phyloP scores from a whole-genome alignment of 345 rosid species.

The Populus simonii region DNA sequence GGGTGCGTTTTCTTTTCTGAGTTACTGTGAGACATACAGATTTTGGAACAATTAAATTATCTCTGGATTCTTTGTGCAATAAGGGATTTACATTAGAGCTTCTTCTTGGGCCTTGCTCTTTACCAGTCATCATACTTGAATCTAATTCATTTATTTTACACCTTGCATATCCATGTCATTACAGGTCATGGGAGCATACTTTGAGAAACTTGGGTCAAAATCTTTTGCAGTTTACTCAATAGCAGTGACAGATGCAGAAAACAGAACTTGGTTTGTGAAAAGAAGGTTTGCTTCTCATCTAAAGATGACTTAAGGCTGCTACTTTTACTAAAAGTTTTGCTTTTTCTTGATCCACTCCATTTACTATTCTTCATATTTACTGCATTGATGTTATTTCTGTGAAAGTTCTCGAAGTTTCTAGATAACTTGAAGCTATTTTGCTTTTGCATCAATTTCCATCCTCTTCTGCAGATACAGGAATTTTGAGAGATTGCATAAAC shows the following conservation, averaged over 20 bases:
- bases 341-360: slow-evolving; percentile 2
- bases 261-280: slow-evolving; percentile 84
- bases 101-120: slow-evolving; percentile 20
- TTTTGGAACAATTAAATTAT: slow-evolving; percentile 4
- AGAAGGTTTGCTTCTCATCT: slow-evolving; percentile 71
- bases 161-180: slow-evolving; percentile 21
- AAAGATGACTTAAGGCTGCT: not conserved
- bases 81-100: slow-evolving; percentile 12
- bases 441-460: slow-evolving; percentile 6
- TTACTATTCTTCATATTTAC: not conserved
- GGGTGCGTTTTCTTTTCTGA: slow-evolving; percentile 44
- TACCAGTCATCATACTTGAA: not conserved
- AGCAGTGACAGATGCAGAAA: slow-evolving; percentile 83
- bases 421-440: slow-evolving; percentile 8
- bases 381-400: not conserved
- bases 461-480: slow-evolving; percentile 75
- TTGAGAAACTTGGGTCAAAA: slow-evolving; percentile 89
- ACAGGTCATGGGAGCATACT: slow-evolving; percentile 93
- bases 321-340: not conserved
- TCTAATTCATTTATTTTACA: slow-evolving; percentile 7
- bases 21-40: slow-evolving; percentile 12
- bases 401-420: slow-evolving; percentile 14
- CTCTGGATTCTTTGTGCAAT: slow-evolving; percentile 10
- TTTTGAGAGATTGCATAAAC: slow-evolving; percentile 88
- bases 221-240: slow-evolving; percentile 98